These are phyloP conservation scores for Leccinum solheimii DNA, from an alignment of 1,284 basidiomycete genomes.

Conservation along the genomic window DNA sequence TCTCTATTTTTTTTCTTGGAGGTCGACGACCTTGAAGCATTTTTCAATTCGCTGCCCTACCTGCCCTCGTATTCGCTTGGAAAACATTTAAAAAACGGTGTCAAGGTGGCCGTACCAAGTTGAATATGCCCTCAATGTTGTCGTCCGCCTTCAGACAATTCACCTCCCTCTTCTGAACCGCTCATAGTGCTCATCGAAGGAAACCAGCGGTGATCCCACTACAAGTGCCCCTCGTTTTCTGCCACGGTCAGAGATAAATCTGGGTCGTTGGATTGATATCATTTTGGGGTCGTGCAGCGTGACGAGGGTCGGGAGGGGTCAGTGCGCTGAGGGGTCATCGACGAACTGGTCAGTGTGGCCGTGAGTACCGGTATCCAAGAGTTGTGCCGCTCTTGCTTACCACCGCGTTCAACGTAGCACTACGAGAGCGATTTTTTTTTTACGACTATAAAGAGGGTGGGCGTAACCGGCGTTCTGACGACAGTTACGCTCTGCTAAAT, in stretches of 20 bases:
- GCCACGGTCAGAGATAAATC: not conserved
- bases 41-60: not conserved
- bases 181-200: not conserved
- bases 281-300: not conserved
- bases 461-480: not conserved
- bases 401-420: not conserved
- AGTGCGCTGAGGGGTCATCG: too few relatives aligned
- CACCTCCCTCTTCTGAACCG: not conserved
- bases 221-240: not conserved
- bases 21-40: not conserved
- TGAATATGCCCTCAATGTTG: not conserved
- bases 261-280: too few relatives aligned
- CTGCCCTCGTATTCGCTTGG: too few relatives aligned
- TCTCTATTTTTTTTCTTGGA: not conserved
- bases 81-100: not conserved
- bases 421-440: constrained; percentile 1
- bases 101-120: not conserved
- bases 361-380: not conserved
- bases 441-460: not conserved
- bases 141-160: not conserved
- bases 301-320: not conserved
- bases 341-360: not conserved
- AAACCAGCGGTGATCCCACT: not conserved
- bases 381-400: too few relatives aligned
- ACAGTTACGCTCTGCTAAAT: constrained; percentile 5